Conservation (phyloP, 257 asterid species). For the Rubia yunnanensis region DNA sequence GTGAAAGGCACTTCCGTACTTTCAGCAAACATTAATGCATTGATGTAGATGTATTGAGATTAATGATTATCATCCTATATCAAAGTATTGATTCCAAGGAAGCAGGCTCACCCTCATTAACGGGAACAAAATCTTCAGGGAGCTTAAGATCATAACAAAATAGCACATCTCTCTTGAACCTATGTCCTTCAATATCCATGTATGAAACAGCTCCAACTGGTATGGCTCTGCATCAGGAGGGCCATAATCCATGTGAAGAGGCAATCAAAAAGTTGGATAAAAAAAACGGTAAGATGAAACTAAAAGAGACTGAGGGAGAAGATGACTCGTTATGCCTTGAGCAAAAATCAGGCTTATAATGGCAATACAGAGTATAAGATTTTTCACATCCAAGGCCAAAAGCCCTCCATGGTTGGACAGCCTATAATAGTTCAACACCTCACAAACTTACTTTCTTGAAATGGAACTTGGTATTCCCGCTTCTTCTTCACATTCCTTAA, state of each 20-base stretch:
- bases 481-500: constrained; percentile 92
- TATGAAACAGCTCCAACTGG: constrained; percentile 89
- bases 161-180: constrained; percentile 86
- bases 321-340: not conserved
- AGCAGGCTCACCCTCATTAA: constrained; percentile 51
- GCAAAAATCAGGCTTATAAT: not conserved
- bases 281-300: no score
- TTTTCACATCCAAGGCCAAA: not conserved
- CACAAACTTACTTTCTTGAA: constrained; percentile 44
- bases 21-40: not conserved
- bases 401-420: constrained; percentile 1
- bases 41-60: not conserved
- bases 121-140: constrained; percentile 65
- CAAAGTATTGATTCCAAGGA: not conserved
- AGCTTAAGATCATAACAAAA: constrained; percentile 90
- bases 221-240: constrained; percentile 40
- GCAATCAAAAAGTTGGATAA: not conserved
- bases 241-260: constrained; percentile 6
- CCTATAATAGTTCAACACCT: not conserved
- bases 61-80: not conserved
- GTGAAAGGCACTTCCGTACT: not conserved
- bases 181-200: constrained; percentile 60
- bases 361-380: not conserved
- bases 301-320: not conserved
- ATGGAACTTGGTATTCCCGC: constrained; percentile 81